Base-by-base conservation (phyloP, 2,329 filamentous ascomycete species). In the Triangularia setosa region DNA sequence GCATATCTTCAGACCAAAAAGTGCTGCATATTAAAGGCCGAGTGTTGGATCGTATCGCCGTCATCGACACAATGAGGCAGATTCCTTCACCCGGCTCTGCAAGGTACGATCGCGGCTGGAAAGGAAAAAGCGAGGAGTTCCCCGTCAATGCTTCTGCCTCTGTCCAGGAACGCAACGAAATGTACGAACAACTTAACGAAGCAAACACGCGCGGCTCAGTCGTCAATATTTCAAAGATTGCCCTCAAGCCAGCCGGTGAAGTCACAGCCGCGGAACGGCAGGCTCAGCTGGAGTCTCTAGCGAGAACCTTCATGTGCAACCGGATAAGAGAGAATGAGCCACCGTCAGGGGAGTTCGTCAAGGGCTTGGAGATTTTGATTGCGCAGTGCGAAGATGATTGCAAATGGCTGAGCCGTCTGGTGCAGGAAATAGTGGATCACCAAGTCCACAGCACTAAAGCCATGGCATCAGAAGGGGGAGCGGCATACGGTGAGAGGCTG, bases 301-400 rank as follows among this genome's bases (percentile, higher is more conserved):
- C 58, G 27, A 28, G 58, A 16, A 60, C 33, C 30, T 60, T 52
- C 14, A 60, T 60, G 35, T 60, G 58, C 35, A 60, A 60, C 58
- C 58, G 35, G 5, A 60, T 18, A 11, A 30, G 58, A 4, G 58
- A 52, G 12, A 52, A 52, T 21, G 35, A 27, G 58, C 21, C 24
- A 7, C 57, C 33, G 3, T 18, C 12, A 14, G 16, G 21, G 4
- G 6, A 21, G 33, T 35, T 16, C 35, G 58, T 24, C 9, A 25
- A 25, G n/a, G 18, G 58, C 6, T 54, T 54, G 18, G 18, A 12
- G 11, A 4, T 54, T 54, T 23, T 54, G 52, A 23, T 54, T 21
- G 52, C 27, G 8, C 27, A 4, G 27, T 28, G 27, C 27, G 27
- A 28, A 28, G 27, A 28, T 28, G 27, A 28, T 8, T 4, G 27